Evolutionary conservation across 2,329 filamentous ascomycete genomes (phyloP).

Genomic region (Pezicula carpinea): DNA sequence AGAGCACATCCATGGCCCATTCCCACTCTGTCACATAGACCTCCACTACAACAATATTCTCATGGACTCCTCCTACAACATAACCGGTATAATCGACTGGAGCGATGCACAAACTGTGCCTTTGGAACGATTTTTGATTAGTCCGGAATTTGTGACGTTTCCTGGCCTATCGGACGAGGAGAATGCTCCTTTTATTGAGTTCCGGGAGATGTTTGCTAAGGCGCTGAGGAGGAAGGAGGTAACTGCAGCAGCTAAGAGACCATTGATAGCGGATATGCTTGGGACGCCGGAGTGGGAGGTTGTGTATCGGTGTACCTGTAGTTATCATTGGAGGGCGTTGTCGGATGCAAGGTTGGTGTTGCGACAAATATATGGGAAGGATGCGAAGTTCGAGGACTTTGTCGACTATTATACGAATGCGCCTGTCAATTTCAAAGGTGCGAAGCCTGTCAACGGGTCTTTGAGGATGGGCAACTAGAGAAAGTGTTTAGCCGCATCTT

Average conservation of each 20-base stretch:
- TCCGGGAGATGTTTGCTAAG: conserved; percentile 1
- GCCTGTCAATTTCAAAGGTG: background rate
- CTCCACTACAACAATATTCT: conserved; percentile 36
- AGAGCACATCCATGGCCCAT: conserved; percentile 24
- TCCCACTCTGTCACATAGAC: conserved; percentile 31
- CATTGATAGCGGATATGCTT: conserved; percentile 4
- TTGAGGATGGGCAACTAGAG: background rate
- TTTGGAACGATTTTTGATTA: conserved; percentile 32
- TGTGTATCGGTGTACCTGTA: conserved; percentile 4
- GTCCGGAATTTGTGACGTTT: conserved; percentile 29
- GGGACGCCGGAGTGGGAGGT: conserved; percentile 1
- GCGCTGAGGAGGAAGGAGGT: conserved; percentile 1
- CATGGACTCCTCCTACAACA: conserved; percentile 36
- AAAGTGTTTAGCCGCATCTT: too few species aligned
- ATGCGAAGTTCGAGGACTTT: conserved; percentile 4
- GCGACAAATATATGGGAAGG: conserved; percentile 1
- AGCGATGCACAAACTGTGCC: conserved; percentile 28
- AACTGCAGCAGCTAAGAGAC: background rate
- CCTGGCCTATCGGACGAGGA: conserved; percentile 25
- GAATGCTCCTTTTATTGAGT: conserved; percentile 15
- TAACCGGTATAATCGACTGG: conserved; percentile 34
- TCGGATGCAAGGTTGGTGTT: conserved; percentile 2
- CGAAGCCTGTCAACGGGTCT: background rate
- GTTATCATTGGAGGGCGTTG: conserved; percentile 4
- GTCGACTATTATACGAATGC: conserved; percentile 1